Evolutionary conservation across 2,329 filamentous ascomycete species (phyloP), one percentile per base, ranked within the genome.

Genomic region (Fusarium guadeloupense): DNA sequence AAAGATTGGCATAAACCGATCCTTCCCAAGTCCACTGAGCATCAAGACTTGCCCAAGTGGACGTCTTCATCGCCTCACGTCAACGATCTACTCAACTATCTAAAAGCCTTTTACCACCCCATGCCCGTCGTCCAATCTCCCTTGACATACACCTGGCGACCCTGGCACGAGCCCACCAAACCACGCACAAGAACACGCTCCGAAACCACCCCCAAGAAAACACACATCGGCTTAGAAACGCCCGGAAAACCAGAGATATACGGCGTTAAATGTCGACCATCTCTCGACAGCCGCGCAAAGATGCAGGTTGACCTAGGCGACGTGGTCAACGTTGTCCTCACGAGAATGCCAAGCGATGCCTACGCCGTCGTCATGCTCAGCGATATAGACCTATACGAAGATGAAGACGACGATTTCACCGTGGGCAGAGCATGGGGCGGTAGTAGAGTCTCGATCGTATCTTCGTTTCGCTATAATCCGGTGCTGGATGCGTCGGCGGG

Each of bases 391-490:
- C 72, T 89, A 13, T 89, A 86, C 66, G 86, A 90, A 64, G 84
- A 88, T 0, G 83, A 89, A 0, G 88, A 90, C 55, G 49, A 40
- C 5, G 82, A 86, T 17, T 91, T 90, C 66, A 85, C 83, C 47
- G 89, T 87, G 58, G 88, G 88, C 0, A 75, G 87, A 23, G 87
- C 88, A 1, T 91, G 87, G 68, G 88, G 88, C 0, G 85, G 81
- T 0, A 86, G 83, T 53, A 78, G 88, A 5, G 81, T 91, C 2
- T 81, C 82, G 0, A 81, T 90, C 1, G 84, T 91, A 1, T 86
- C 83, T 0, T 81, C 77, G 0, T 86, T 88, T 9, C 76, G 88
- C 21, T 90, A 91, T 59, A 77, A 85, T 40, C 88, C 88, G 0
- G 51, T 60, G 0, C 73, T 86, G 19, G 79, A 81, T 14, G 67